Base-by-base conservation (phyloP, 1,284 basidiomycete genomes). In the Heliocybe sulcata region DNA sequence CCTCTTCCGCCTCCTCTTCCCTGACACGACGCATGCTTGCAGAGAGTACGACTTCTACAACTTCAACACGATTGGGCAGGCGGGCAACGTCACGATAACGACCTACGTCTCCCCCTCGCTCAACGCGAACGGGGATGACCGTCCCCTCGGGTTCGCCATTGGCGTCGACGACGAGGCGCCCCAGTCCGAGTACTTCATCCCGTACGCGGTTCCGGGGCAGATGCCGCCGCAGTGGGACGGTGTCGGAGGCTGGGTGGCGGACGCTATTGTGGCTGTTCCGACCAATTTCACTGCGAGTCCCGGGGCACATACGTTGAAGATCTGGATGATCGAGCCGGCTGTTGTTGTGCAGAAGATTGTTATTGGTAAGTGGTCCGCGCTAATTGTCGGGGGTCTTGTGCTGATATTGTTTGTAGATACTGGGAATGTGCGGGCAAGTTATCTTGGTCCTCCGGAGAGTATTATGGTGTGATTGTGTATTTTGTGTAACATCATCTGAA, bases 31-130 rank as follows among this genome's bases (percentile, higher is more conserved):
- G 19, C 6, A 42, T 42, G 6, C 19, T 35, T 23, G 12, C 55
- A 81, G 79, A 25, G 77, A 81, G 67, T 87, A 87, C 65, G 83
- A 86, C 64, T 87, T 88, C 66, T 82, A 72, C 67, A 80, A 73
- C 48, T 83, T 83, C 70, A 76, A 80, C 65, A 72, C 70, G 11
- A 63, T 65, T 23, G 67, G 66, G 25, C 77, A 77, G 12, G 64
- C 62, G 38, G 68, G 79, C 20, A 80, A 74, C 35, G 64, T 75
- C 33, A 67, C 67, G n/a, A 71, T 81, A 20, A 81, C 73, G 3
- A 70, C 78, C 6, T 71, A 74, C 53, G 72, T 85, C n/a, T 79
- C 83, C 0, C 83, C 85, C 0, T 77, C 81, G 0, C 68, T 83
- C 54, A 88, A 88, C 62, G 74, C 77, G 14, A 69, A 80, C 48